Conservation (phyloP, 345 rosid genomes). For the Euphorbia peplus region DNA sequence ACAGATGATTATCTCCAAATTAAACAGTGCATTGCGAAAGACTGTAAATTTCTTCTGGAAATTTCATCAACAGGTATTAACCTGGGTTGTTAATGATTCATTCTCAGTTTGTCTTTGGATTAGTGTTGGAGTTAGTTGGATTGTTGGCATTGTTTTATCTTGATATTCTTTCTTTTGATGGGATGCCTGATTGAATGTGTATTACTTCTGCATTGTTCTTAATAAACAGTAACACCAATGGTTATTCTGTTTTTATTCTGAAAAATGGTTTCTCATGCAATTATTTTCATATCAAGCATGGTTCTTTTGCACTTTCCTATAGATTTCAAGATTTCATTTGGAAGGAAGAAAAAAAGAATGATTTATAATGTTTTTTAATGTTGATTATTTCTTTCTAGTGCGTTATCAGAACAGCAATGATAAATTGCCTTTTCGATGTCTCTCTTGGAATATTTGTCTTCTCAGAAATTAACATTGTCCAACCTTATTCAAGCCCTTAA, state of each 20-base stretch:
- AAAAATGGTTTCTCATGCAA: neutral
- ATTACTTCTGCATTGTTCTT: neutral
- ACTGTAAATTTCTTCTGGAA: slow-evolving; percentile 82
- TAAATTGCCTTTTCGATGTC: neutral
- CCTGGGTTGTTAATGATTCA: neutral
- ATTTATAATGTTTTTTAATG: neutral
- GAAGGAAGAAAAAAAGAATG: neutral
- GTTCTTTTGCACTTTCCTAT: neutral
- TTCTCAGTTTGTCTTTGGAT: neutral
- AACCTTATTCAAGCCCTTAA: neutral
- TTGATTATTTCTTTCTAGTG: neutral
- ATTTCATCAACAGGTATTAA: slow-evolving; percentile 74
- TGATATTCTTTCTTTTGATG: neutral
- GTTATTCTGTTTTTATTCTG: neutral
- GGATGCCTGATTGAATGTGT: neutral
- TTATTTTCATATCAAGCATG: slow-evolving; percentile 4
- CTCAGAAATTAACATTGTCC: neutral
- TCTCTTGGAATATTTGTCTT: neutral
- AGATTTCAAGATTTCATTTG: neutral
- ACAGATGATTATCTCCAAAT: slow-evolving; percentile 72
- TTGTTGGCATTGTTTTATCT: neutral
- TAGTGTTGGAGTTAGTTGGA: slow-evolving; percentile 1
- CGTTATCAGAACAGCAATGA: neutral
- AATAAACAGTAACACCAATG: neutral
- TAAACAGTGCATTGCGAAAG: slow-evolving; percentile 56